Percentiles rank a stretch among this genome's conserved stretches.
phyloP scores from a whole-genome alignment of 768 basidiomycete genomes.

The Serendipita sp. region DNA sequence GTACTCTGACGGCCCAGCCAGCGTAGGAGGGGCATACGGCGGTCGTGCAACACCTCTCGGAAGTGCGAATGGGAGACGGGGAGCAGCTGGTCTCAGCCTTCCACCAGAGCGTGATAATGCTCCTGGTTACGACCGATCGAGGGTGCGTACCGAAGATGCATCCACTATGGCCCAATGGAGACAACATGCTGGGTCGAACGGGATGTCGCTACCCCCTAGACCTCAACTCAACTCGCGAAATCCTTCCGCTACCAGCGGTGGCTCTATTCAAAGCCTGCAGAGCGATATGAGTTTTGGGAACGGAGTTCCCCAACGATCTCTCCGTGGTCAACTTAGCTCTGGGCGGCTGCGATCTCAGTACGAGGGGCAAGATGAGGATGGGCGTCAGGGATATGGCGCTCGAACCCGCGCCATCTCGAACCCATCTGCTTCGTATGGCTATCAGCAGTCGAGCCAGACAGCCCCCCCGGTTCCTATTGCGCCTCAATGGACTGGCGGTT shows the following conservation, averaged over 20 bases:
- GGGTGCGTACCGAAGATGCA: conserved; percentile 55
- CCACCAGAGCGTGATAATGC: conserved; percentile 40
- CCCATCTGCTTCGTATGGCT: neutral
- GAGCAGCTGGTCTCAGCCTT: conserved; percentile 33
- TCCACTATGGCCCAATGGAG: conserved; percentile 51
- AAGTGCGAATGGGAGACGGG: conserved; percentile 31
- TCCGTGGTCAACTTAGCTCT: conserved; percentile 59
- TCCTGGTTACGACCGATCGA: conserved; percentile 34
- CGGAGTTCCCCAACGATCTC: conserved; percentile 25
- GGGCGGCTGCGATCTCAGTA: conserved; percentile 40
- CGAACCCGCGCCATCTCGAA: neutral
- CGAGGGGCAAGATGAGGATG: conserved; percentile 27
- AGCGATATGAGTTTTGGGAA: conserved; percentile 31
- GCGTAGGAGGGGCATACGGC: conserved; percentile 26
- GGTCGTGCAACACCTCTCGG: conserved; percentile 64
- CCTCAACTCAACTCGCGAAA: conserved; percentile 9
- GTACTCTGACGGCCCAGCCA: conserved; percentile 29
- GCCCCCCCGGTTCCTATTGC: conserved; percentile 8
- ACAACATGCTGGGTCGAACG: conserved; percentile 23
- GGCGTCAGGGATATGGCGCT: conserved; percentile 8
- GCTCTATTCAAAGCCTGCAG: conserved; percentile 11
- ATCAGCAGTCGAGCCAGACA: neutral
- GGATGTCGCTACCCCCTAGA: conserved; percentile 23
- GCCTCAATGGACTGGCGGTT: neutral
- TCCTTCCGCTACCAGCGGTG: conserved; percentile 17